Evolutionary conservation across 805 yeast species (phyloP).

Genomic region (Monosporozyma aquatica): DNA sequence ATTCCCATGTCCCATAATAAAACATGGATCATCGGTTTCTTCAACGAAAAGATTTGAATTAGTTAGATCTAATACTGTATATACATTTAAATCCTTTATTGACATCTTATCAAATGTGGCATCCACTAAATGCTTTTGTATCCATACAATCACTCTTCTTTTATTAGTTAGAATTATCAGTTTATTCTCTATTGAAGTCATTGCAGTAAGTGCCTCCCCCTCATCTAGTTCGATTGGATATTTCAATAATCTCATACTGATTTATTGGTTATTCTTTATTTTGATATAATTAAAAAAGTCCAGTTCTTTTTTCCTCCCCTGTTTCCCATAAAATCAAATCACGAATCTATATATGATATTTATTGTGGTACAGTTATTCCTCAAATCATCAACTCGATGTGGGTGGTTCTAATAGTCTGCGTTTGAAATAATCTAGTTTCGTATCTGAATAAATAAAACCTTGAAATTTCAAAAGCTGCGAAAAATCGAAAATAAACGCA

Average conservation of each 20-base stretch:
- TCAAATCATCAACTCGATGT: no score
- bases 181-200: constrained; percentile 10
- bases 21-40: constrained; percentile 11
- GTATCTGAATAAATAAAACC: no score
- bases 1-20: constrained; percentile 11
- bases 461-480: no score
- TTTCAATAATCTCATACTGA: constrained; percentile 25
- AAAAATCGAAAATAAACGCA: no score
- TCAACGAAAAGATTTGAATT: constrained; percentile 3
- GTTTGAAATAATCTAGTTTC: no score
- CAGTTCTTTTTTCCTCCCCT: no score
- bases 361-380: no score
- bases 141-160: constrained; percentile 25
- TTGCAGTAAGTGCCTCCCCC: constrained; percentile 21
- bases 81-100: constrained; percentile 11
- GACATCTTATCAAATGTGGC: constrained; percentile 24
- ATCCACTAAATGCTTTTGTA: constrained; percentile 17
- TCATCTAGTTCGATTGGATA: constrained; percentile 15
- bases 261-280: neutral
- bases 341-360: no score
- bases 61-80: neutral
- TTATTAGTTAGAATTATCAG: constrained; percentile 17
- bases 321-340: no score
- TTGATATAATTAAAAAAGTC: no score
- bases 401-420: no score